These are phyloP conservation scores for Botryosphaeria dothidea DNA, from an alignment of 2,329 filamentous ascomycete species.

Conservation along the genomic window DNA sequence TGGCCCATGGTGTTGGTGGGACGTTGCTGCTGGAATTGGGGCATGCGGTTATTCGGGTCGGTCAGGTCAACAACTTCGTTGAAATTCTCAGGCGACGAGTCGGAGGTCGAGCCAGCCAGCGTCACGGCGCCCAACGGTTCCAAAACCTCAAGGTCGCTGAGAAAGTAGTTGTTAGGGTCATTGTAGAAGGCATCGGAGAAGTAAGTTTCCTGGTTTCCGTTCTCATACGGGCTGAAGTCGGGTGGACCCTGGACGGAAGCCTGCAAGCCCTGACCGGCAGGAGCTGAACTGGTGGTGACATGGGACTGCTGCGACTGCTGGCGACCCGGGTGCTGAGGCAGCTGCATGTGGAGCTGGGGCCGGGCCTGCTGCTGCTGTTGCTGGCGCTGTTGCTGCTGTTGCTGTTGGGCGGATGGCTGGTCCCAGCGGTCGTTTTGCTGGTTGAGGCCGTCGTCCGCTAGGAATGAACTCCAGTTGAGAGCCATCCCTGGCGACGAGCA, in stretches of 20 bases:
- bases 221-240: conserved; percentile 34
- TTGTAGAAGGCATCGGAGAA: conserved; percentile 39
- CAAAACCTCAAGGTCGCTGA: conserved; percentile 40
- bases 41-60: conserved; percentile 12
- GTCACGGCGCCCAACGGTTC: conserved; percentile 35
- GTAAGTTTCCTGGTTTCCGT: conserved; percentile 35
- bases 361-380: not conserved
- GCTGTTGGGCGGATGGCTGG: conserved; percentile 4
- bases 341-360: not conserved
- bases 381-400: not conserved
- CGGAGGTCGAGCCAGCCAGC: conserved; percentile 35
- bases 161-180: conserved; percentile 40
- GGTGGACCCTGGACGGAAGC: conserved; percentile 24
- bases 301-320: not conserved
- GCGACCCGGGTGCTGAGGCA: not conserved
- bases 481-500: conserved; percentile 33
- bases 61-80: conserved; percentile 17
- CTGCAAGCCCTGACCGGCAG: not conserved
- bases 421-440: conserved; percentile 40
- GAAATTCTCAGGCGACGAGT: conserved; percentile 40
- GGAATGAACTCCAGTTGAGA: conserved; percentile 42
- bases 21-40: conserved; percentile 1
- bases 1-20: not conserved
- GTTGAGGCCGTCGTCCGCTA: conserved; percentile 38
- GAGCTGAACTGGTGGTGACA: not conserved